These are phyloP conservation scores for Dendrocalamus sinicus DNA, from an alignment of 176 grass and related monocot species.

Conservation along the genomic window DNA sequence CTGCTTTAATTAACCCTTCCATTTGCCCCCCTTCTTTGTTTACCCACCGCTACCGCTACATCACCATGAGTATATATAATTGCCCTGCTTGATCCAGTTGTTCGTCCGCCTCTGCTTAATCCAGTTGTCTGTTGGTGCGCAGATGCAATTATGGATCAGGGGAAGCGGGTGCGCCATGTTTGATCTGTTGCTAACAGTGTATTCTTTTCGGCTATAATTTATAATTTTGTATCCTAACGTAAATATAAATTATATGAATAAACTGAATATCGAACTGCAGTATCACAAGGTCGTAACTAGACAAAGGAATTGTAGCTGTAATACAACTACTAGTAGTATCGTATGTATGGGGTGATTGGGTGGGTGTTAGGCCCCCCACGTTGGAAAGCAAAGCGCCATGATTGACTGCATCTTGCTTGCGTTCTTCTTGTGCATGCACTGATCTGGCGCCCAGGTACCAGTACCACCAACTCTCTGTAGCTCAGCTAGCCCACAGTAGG, in stretches of 20 bases:
- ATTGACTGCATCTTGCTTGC: not conserved
- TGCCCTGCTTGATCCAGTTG: constrained; percentile 32
- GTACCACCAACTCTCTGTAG: constrained; percentile 11
- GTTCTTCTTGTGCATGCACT: not conserved
- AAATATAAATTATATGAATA: too few species aligned
- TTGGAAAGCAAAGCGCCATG: constrained; percentile 3
- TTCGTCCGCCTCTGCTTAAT: constrained; percentile 29
- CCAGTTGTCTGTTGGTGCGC: constrained; percentile 45
- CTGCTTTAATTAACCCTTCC: constrained; percentile 31
- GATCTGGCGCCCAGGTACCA: not conserved
- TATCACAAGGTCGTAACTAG: not conserved
- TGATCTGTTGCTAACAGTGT: too few species aligned
- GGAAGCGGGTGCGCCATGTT: not conserved
- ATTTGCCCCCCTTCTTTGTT: not conserved
- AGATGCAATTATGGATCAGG: constrained; percentile 35
- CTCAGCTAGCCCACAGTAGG: not conserved
- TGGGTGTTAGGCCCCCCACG: constrained; percentile 50
- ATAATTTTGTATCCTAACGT: too few species aligned
- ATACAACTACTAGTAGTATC: not conserved
- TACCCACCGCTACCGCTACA: not conserved
- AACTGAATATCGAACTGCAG: not conserved
- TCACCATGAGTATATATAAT: not conserved
- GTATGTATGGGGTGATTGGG: constrained; percentile 32
- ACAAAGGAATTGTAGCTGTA: not conserved
- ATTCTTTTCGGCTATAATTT: too few species aligned